Evolutionary conservation across 1,139 yeast species (phyloP).

Genomic region (Candida tunisiensis): DNA sequence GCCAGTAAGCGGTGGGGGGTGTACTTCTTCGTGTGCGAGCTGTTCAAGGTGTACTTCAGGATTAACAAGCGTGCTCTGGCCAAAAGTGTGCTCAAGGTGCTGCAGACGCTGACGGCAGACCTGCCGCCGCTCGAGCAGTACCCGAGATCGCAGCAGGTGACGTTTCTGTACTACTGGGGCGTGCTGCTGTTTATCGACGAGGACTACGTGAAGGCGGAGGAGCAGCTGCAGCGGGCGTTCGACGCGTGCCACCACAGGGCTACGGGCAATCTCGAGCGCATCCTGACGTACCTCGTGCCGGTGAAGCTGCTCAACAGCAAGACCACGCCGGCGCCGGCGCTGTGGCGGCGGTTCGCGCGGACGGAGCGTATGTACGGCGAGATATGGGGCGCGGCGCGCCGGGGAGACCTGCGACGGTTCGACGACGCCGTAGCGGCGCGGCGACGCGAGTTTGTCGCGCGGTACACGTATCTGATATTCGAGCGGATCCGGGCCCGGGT

Average conservation of each 20-base stretch:
- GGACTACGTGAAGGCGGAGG: slow-evolving; percentile 34
- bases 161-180: slow-evolving; percentile 52
- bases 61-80: slow-evolving; percentile 62
- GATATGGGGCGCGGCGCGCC: slow-evolving; percentile 30
- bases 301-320: slow-evolving; percentile 13
- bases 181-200: slow-evolving; percentile 46
- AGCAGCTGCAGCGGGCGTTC: slow-evolving; percentile 33
- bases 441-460: slow-evolving; percentile 36
- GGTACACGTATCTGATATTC: slow-evolving; percentile 46
- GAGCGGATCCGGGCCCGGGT: slow-evolving; percentile 37
- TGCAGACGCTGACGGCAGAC: slow-evolving; percentile 35
- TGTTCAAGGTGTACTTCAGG: slow-evolving; percentile 56
- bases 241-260: slow-evolving; percentile 16
- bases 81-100: slow-evolving; percentile 59
- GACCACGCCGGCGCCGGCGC: slow-evolving; percentile 19
- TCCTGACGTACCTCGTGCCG: slow-evolving; percentile 22
- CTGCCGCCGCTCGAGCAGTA: slow-evolving; percentile 31
- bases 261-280: slow-evolving; percentile 19
- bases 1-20: slow-evolving; percentile 47
- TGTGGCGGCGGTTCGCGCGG: slow-evolving; percentile 31
- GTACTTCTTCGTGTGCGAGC: slow-evolving; percentile 55
- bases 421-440: slow-evolving; percentile 27
- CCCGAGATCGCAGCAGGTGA: slow-evolving; percentile 36
- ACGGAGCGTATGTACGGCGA: slow-evolving; percentile 30
- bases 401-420: slow-evolving; percentile 39